Conservation (phyloP, 495 filamentous ascomycete species). For the Penicillium coprophilum region DNA sequence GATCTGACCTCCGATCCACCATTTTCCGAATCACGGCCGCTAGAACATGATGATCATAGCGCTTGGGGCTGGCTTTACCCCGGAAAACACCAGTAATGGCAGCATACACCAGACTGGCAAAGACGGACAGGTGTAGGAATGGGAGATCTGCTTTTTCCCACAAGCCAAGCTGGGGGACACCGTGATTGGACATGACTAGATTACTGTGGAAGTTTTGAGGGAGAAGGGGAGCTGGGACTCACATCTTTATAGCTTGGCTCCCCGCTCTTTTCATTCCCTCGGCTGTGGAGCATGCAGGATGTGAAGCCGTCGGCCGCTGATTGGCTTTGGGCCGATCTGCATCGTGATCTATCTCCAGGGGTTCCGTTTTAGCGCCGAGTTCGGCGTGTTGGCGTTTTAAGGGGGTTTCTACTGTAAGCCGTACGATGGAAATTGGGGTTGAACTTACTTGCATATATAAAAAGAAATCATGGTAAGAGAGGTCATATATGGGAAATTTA, state of each 20-base stretch:
- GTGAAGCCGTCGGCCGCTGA: not conserved
- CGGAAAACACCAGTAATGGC: slow-evolving; percentile 41
- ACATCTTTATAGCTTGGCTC: not conserved
- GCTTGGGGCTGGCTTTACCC: slow-evolving; percentile 33
- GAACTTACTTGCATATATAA: not conserved
- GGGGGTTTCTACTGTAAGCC: not conserved
- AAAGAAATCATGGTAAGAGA: not conserved
- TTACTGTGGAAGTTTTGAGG: too few species aligned
- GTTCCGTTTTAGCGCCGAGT: not conserved
- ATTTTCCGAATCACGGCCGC: slow-evolving; percentile 30
- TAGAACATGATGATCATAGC: slow-evolving; percentile 35
- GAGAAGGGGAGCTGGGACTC: not conserved
- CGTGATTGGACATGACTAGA: not conserved
- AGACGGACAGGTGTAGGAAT: slow-evolving; percentile 21
- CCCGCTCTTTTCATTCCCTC: slow-evolving; percentile 1
- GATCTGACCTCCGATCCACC: slow-evolving; percentile 20
- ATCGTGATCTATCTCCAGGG: not conserved
- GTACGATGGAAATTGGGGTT: not conserved
- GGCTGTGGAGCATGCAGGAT: not conserved
- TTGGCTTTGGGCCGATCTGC: not conserved
- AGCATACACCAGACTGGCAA: slow-evolving; percentile 27
- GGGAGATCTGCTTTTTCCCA: slow-evolving; percentile 40
- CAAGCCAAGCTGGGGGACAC: slow-evolving; percentile 32
- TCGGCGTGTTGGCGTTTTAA: not conserved
- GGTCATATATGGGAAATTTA: too few species aligned